Evolutionary conservation across 2,329 filamentous ascomycete species (phyloP).

Genomic region (Trichothecium sympodiale): DNA sequence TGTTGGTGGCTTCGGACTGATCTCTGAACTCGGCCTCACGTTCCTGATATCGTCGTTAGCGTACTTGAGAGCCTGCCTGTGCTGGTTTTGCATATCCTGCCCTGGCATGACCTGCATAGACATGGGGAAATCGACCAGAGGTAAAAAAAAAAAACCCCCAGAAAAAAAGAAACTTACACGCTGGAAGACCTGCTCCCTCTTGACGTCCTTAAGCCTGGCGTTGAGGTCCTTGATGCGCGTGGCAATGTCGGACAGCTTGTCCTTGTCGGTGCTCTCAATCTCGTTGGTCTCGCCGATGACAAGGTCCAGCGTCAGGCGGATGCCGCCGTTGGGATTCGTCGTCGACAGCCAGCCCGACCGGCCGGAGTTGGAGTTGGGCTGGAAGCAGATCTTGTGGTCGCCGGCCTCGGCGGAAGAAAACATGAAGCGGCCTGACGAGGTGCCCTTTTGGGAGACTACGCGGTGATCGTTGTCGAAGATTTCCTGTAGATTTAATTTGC

Average conservation of each 20-base stretch:
- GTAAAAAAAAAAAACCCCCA: neutral
- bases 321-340: constrained; percentile 56
- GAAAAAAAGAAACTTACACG: constrained; percentile 43
- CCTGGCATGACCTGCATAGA: too few relatives aligned
- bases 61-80: too few relatives aligned
- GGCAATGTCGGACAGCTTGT: constrained; percentile 82
- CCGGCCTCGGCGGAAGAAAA: constrained; percentile 93
- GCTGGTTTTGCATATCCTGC: too few relatives aligned
- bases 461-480: constrained; percentile 97
- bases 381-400: constrained; percentile 93
- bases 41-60: constrained; percentile 46
- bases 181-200: constrained; percentile 93
- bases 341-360: constrained; percentile 61
- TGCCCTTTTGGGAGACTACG: constrained; percentile 77
- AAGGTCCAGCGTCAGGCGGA: constrained; percentile 79
- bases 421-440: constrained; percentile 72
- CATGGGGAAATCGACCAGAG: neutral
- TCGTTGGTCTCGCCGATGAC: constrained; percentile 89
- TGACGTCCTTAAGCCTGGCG: constrained; percentile 73
- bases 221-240: constrained; percentile 85
- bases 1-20: constrained; percentile 89
- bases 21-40: constrained; percentile 97
- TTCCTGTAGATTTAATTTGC: constrained; percentile 59
- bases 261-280: constrained; percentile 89
- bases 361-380: constrained; percentile 62